phyloP scores from a whole-genome alignment of 192 early-diverging fungal genomes.

The Mortierella claussenii region DNA sequence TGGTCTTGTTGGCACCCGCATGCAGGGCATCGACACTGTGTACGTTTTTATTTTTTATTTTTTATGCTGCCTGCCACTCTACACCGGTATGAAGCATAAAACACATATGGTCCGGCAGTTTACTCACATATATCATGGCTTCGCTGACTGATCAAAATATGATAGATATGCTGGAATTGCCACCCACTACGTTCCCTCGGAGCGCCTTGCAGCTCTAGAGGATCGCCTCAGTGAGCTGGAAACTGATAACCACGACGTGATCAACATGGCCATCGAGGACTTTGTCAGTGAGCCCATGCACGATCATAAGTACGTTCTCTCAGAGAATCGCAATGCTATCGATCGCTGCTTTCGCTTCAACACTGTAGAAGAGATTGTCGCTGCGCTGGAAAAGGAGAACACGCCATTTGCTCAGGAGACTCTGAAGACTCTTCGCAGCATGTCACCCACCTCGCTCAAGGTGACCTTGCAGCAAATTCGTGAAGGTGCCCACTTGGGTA shows the following conservation, averaged over 20 bases:
- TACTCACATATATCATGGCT: no score
- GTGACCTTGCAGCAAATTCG: conserved; percentile 89
- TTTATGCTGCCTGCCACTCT: not conserved
- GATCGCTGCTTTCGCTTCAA: conserved; percentile 88
- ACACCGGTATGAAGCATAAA: no score
- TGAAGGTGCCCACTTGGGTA: conserved; percentile 68
- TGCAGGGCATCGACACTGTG: conserved; percentile 88
- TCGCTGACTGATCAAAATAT: no score
- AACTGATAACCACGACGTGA: conserved; percentile 75
- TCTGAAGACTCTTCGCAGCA: conserved; percentile 64
- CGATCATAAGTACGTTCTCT: conserved; percentile 55
- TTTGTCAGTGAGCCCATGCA: conserved; percentile 75
- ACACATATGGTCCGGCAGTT: no score
- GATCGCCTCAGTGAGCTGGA: conserved; percentile 85
- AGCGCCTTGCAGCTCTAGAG: conserved; percentile 82
- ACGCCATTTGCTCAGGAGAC: conserved; percentile 78
- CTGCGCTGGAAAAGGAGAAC: conserved; percentile 80
- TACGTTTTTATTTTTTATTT: conserved; percentile 51
- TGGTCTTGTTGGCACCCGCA: conserved; percentile 83
- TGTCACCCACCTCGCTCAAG: conserved; percentile 91
- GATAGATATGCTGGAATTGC: conserved; percentile 84
- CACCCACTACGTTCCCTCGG: conserved; percentile 94
- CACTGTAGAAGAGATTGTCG: conserved; percentile 86
- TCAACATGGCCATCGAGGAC: conserved; percentile 92
- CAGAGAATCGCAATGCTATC: conserved; percentile 71